A percentile compares a stretch with the other conserved stretches of the same genome.
Evolutionary conservation across 1,139 yeast genomes (phyloP).

Genomic region (Sugiyamaella pinicola): DNA sequence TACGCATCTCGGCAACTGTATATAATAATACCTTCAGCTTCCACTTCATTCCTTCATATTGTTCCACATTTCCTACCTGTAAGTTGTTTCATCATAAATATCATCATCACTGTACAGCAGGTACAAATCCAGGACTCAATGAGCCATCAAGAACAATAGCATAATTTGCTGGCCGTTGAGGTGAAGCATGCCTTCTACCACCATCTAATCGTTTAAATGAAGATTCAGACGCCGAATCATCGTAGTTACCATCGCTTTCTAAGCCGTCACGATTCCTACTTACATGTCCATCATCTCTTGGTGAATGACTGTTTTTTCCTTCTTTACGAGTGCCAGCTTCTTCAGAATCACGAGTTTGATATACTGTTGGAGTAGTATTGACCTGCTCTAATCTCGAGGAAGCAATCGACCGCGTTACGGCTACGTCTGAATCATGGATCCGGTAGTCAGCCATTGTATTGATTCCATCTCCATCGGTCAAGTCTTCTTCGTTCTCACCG

Average conservation of each 20-base stretch:
- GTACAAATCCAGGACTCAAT: slow-evolving; percentile 25
- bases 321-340: background rate
- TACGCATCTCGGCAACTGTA: too few relatives aligned
- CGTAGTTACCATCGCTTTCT: background rate
- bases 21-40: too few relatives aligned
- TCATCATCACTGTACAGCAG: slow-evolving; percentile 15
- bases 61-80: too few relatives aligned
- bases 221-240: slow-evolving; percentile 6
- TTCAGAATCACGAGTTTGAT: slow-evolving; percentile 8
- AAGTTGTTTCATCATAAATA: too few relatives aligned
- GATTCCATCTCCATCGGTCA: background rate
- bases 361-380: slow-evolving; percentile 21
- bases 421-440: slow-evolving; percentile 27
- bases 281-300: background rate
- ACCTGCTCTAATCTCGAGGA: slow-evolving; percentile 15
- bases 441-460: slow-evolving; percentile 23
- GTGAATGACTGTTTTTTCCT: slow-evolving; percentile 3
- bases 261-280: background rate
- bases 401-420: slow-evolving; percentile 15
- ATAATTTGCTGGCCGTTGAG: slow-evolving; percentile 18
- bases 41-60: background rate
- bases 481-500: background rate
- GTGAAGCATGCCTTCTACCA: background rate
- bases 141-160: slow-evolving; percentile 27
- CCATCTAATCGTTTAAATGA: slow-evolving; percentile 5